Conservation (phyloP, 2,329 filamentous ascomycete genomes). For the Microcyclosporella mali region DNA sequence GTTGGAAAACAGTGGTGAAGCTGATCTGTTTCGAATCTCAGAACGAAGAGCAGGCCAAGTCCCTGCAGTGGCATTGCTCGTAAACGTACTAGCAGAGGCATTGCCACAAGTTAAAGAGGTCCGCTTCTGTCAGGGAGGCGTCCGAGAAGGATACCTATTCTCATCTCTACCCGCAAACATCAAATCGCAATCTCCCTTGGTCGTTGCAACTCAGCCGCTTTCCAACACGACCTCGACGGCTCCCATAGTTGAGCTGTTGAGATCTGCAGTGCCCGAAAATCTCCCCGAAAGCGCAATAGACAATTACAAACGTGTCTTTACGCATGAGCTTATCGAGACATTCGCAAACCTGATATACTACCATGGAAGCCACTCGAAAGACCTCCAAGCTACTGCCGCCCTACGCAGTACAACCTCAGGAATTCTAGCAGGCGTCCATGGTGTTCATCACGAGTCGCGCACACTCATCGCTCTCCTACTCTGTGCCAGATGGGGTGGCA, state of each 20-base stretch:
- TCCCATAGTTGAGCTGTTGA: conserved; percentile 45
- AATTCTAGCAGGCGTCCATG: conserved; percentile 61
- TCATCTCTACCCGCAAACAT: conserved; percentile 56
- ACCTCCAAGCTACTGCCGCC: conserved; percentile 55
- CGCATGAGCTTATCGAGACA: conserved; percentile 44
- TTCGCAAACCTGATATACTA: conserved; percentile 55
- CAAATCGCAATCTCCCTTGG: conserved; percentile 61
- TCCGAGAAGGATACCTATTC: conserved; percentile 76
- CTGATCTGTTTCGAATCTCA: conserved; percentile 63
- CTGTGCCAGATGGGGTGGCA: conserved; percentile 69
- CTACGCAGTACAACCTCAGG: conserved; percentile 68
- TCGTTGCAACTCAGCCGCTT: conserved; percentile 53
- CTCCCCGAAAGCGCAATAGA: conserved; percentile 16
- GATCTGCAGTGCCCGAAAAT: conserved; percentile 40
- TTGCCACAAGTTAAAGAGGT: conserved; percentile 67
- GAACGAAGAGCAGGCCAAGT: conserved; percentile 74
- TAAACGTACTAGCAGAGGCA: conserved; percentile 65
- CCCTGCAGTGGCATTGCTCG: conserved; percentile 72
- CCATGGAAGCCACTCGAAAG: conserved; percentile 39
- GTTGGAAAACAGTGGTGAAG: conserved; percentile 31
- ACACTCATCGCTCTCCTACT: conserved; percentile 65
- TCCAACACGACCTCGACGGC: conserved; percentile 42
- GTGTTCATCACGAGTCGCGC: conserved; percentile 65
- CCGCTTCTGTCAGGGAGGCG: conserved; percentile 81
- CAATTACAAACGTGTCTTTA: conserved; percentile 39